Base-by-base conservation (phyloP, 345 rosid genomes). In the Aethionema arabicum region DNA sequence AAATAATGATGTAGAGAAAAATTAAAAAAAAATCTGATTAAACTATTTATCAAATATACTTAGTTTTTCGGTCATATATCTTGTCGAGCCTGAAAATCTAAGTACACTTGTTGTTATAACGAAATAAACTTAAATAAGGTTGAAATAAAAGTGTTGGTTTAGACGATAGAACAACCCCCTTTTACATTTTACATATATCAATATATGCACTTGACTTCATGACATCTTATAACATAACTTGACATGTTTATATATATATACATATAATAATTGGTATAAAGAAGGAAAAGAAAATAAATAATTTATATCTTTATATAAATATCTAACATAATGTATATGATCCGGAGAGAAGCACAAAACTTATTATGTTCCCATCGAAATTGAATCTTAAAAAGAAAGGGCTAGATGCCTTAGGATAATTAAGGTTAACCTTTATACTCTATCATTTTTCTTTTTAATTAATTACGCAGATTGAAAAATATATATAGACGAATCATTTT, bases 381-480 rank as follows among this genome's bases (percentile, higher is more conserved):
- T 51, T 71, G 61, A 58, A 71, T 71, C 66, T 58, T 58, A 37
- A 57, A 58, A 65, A 64, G 38, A 56, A 35, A 59, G 56, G 50
- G 45, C 56, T 44, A 58, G 75, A 65, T 59, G 75, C 75, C 61
- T 52, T 59, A 10, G 66, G 66, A 65, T 58, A 58, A 64, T 71
- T 71, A 71, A 71, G 70, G 66, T 71, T 64, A 12, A 32, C 56
- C 51, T 58, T 64, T 71, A 57, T 42, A 64, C 64, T 70, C 63
- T 37, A 52, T 40, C 8, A 46, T 33, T 27, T 14, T 21, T 21
- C 27, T 21, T 1, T 38, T 48, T 42, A 47, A 56, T 50, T 38
- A 42, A 50, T 31, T 57, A 70, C 29, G 42, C 1, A 21, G 27
- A 21, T 21, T 21, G 27, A 21, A 21, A 21, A 21, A 21, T 21